Conservation (phyloP, 2,329 filamentous ascomycete species). For the Tolypocladium sp. region DNA sequence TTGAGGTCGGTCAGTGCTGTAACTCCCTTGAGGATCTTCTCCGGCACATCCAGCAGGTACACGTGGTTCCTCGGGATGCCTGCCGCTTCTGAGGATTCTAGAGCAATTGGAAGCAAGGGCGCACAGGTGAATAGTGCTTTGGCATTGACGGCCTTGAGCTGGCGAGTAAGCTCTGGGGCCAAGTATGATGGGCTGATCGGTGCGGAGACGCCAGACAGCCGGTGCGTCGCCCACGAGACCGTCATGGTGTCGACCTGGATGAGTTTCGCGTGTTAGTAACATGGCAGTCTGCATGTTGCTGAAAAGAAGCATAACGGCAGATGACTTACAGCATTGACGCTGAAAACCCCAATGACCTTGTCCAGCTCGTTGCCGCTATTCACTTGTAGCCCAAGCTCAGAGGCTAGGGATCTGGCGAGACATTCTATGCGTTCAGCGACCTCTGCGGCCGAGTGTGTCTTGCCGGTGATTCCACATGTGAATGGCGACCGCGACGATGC, state of each 20-base stretch:
- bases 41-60: conserved; percentile 55
- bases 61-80: conserved; percentile 53
- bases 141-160: conserved; percentile 54
- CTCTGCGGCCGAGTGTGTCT: conserved; percentile 50
- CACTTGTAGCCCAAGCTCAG: conserved; percentile 61
- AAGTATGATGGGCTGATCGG: conserved; percentile 66
- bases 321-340: conserved; percentile 50
- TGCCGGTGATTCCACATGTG: conserved; percentile 62
- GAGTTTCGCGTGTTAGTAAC: conserved; percentile 43
- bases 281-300: not conserved
- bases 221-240: conserved; percentile 48
- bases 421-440: conserved; percentile 57
- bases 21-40: conserved; percentile 43
- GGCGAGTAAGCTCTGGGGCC: conserved; percentile 55
- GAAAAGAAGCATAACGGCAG: too few species aligned
- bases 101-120: conserved; percentile 50
- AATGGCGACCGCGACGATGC: conserved; percentile 55
- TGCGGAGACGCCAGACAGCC: conserved; percentile 56
- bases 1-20: conserved; percentile 59
- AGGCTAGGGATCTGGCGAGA: conserved; percentile 43
- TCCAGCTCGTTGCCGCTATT: conserved; percentile 67
- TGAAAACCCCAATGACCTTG: conserved; percentile 64
- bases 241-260: conserved; percentile 49
- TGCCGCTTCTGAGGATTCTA: conserved; percentile 51
- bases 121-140: conserved; percentile 62